Conservation (phyloP, 129 eudicot genomes). For the Daucus carota region DNA sequence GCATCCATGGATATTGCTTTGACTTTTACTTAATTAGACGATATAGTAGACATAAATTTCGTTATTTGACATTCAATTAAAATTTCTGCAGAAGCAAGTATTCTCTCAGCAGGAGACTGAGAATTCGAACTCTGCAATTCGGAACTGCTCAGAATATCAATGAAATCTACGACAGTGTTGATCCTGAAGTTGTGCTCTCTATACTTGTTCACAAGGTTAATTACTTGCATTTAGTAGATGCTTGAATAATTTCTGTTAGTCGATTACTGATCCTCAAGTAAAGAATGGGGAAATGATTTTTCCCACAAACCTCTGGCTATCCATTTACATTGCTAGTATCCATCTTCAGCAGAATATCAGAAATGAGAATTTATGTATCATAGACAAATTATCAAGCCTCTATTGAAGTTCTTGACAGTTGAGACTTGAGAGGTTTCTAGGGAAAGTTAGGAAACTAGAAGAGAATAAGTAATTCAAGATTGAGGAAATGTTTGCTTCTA, state of each 20-base stretch:
- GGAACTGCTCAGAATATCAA: conserved; percentile 72
- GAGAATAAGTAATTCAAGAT: not conserved
- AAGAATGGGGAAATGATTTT: not conserved
- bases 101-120: conserved; percentile 73
- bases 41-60: not conserved
- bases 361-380: not conserved
- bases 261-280: not conserved
- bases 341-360: not conserved
- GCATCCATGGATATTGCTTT: not conserved
- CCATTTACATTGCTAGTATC: not conserved
- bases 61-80: not conserved
- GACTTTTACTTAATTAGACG: not conserved
- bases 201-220: conserved; percentile 90
- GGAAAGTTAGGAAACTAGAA: not conserved
- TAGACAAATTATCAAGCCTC: not conserved
- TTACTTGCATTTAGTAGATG: conserved; percentile 2
- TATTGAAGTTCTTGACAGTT: not conserved
- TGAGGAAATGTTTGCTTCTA: not conserved
- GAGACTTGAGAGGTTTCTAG: not conserved
- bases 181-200: conserved; percentile 89
- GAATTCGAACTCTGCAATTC: conserved; percentile 79
- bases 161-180: conserved; percentile 85
- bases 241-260: not conserved
- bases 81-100: conserved; percentile 47
- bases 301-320: not conserved